These are phyloP conservation scores for Tetracladium maxilliforme DNA, from an alignment of 2,329 filamentous ascomycete species.

Conservation along the genomic window DNA sequence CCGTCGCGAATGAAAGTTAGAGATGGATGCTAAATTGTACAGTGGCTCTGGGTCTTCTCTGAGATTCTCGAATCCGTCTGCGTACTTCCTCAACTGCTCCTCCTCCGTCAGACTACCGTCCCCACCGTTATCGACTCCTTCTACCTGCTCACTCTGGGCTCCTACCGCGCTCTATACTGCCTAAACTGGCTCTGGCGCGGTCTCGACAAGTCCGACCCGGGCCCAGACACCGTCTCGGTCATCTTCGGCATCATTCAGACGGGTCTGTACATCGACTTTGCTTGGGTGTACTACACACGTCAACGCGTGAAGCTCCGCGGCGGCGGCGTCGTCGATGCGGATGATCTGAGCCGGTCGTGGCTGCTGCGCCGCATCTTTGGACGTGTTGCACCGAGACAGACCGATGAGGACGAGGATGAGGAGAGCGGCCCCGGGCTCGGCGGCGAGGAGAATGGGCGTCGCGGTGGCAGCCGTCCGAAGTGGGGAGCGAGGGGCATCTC, in stretches of 20 bases:
- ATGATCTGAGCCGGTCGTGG: constrained; percentile 78
- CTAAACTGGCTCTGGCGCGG: constrained; percentile 76
- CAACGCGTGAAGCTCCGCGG: constrained; percentile 87
- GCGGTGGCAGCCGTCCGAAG: constrained; percentile 25
- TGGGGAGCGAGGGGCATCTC: constrained; percentile 54
- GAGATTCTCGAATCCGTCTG: constrained; percentile 85
- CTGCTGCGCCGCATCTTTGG: constrained; percentile 68
- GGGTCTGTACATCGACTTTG: constrained; percentile 81
- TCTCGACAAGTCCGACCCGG: constrained; percentile 38
- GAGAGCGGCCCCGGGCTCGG: constrained; percentile 2
- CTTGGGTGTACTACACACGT: constrained; percentile 90
- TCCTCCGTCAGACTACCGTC: constrained; percentile 86
- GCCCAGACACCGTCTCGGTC: constrained; percentile 58
- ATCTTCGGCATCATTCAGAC: constrained; percentile 86
- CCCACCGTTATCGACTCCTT: constrained; percentile 96
- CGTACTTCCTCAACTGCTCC: constrained; percentile 78
- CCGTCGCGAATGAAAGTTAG: constrained; percentile 3
- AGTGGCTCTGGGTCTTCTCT: constrained; percentile 80
- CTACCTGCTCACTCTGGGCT: constrained; percentile 77
- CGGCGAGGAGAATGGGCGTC: constrained; percentile 2
- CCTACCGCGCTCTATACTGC: constrained; percentile 80
- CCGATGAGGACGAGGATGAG: constrained; percentile 44
- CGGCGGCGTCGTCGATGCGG: constrained; percentile 78
- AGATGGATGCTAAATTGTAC: constrained; percentile 5
- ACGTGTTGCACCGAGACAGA: constrained; percentile 30